Base-by-base conservation (phyloP, 371 early-diverging fungal species). In the Rhizopus stolonifer region DNA sequence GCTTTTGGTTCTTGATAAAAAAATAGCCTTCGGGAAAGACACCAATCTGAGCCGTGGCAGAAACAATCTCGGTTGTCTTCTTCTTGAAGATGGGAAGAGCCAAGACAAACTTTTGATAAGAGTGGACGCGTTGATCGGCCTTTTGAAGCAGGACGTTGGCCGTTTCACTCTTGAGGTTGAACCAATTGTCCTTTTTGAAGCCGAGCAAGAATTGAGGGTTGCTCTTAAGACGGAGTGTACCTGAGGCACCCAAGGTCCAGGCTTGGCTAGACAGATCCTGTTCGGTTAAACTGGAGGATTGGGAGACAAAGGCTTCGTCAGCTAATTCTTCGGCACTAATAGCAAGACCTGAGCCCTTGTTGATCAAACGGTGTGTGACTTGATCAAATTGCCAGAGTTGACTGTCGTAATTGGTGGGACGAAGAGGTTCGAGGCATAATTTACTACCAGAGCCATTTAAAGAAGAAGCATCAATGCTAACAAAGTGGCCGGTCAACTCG, bases 11-110 rank as follows among this genome's bases (percentile, higher is more conserved):
- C 56, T 81, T 84, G 67, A 84, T 72, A 55, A 81, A 84, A 69
- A 84, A 82, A 64, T 74, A 77, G 26, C 75, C 74, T 17, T 73
- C 68, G 31, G 84, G 84, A 63, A 84, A 84, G 33, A 71, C 61
- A 24, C 67, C 67, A 10, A 56, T 56, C 2, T 49, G 66, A 31
- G 65, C 65, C 29, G 57, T 48, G 6, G 48, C 53, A 19, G 49
- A 54, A 4, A 53, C 51, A 23, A 56, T 49, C 24, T 59, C 54
- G 6, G 54, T 59, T 0, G 61, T 61, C 6, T 40, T 52, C 38
- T 70, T 68, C 32, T 69, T 75, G 52, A 70, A 67, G 15, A 72
- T 52, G 39, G 76, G 76, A 4, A 70, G 33, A 6, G 61, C 66
- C 43, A 72, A 23, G 9, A 56, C 42, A 51, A 72, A 76, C 5